Evolutionary conservation across 345 rosid genomes (phyloP), one percentile per base, ranked within the genome.

Genomic region (Salix exigua): DNA sequence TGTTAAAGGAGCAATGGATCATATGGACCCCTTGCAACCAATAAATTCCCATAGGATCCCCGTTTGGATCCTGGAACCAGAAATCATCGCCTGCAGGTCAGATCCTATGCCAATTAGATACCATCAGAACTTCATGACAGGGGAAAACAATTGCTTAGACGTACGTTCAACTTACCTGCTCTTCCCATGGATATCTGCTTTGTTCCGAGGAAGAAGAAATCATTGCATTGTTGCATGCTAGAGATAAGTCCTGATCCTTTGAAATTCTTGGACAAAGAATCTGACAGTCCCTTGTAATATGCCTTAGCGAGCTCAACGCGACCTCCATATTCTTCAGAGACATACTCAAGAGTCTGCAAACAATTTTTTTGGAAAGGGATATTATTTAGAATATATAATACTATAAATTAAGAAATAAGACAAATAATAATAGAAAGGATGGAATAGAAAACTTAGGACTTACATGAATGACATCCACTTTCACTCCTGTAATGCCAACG

Each of bases 141-240:
- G 42, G 7, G 42, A 38, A 38, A 8, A 38, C 42, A 6, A 38
- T 38, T 62, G 73, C 55, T 25, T 64, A 31, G 26, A 33, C 8
- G 8, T 0, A 38, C 2, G 58, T 35, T 33, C 42, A 38, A 8
- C 62, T 74, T 31, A 89, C 97, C 95, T 65, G 91, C 97, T 92
- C 98, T 89, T 63, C 97, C 97, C 60, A 92, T 87, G 23, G 97
- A 80, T 73, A 94, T 87, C 85, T 92, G 90, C 70, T 87, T 83
- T 6, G 98, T 92, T 21, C 95, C 98, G 48, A 94, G 95, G 91
- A 89, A 83, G 83, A 91, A 88, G 83, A 92, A 94, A 81, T 94
- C 97, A 62, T 92, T 94, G 88, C 95, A 89, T 23, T 92, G 98
- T 79, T 92, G 95, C 98, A 94, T 92, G 83, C 98, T 92, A 10